A percentile compares a stretch with the other conserved stretches of the same genome.
Conservation (phyloP, 306 rosid genomes). For the Lablab purpureus region DNA sequence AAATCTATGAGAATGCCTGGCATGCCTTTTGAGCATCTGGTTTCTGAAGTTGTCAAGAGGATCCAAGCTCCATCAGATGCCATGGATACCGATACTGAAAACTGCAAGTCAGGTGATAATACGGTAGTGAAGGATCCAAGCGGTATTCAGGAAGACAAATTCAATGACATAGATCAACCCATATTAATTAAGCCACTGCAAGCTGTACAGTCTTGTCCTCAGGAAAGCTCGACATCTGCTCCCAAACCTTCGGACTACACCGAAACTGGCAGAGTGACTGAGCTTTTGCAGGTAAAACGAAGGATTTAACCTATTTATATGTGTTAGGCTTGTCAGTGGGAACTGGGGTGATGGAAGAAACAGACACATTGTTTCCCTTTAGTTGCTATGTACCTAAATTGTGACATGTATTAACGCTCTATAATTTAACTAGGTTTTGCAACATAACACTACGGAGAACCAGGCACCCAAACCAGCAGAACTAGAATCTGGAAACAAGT, state of each 20-base stretch:
- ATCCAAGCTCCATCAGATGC: constrained; percentile 52
- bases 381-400: constrained; percentile 19
- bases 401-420: constrained; percentile 36
- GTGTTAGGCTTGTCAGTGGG: neutral
- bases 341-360: constrained; percentile 8
- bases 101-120: constrained; percentile 49
- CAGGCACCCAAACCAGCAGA: constrained; percentile 51
- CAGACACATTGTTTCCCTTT: constrained; percentile 5
- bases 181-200: constrained; percentile 68
- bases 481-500: constrained; percentile 48
- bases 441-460: constrained; percentile 61
- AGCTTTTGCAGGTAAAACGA: constrained; percentile 79
- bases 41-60: constrained; percentile 66
- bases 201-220: constrained; percentile 55
- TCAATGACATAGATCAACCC: constrained; percentile 54
- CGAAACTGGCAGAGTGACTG: constrained; percentile 67
- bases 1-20: constrained; percentile 49
- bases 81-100: constrained; percentile 49
- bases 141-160: constrained; percentile 47
- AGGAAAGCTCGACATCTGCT: constrained; percentile 44
- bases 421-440: constrained; percentile 62
- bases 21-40: constrained; percentile 58
- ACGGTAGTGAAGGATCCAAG: constrained; percentile 43
- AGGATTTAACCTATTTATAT: constrained; percentile 12
- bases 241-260: constrained; percentile 50